Conservation (phyloP, 768 basidiomycete genomes). For the Lactarius hengduanensis region DNA sequence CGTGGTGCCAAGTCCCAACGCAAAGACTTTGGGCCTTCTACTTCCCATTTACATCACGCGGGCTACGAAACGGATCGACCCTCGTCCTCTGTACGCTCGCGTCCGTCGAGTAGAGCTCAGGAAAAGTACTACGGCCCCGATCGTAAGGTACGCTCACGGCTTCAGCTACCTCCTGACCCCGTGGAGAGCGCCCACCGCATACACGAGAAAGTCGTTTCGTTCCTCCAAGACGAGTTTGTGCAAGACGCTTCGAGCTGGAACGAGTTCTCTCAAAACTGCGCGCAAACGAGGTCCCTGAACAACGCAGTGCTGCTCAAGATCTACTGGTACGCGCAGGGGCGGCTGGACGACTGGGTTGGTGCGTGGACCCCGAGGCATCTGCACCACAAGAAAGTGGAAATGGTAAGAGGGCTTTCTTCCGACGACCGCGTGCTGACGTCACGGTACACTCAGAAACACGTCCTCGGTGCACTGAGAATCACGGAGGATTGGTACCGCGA, state of each 20-base stretch:
- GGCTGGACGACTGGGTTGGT: conserved; percentile 17
- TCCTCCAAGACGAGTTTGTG: conserved; percentile 12
- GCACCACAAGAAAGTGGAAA: conserved; percentile 12
- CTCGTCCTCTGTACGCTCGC: background rate
- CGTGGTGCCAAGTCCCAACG: conserved; percentile 1
- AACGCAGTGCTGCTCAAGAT: conserved; percentile 17
- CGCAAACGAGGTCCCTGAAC: conserved; percentile 11
- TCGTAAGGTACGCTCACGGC: conserved; percentile 6
- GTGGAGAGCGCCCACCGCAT: conserved; percentile 2
- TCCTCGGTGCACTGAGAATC: conserved; percentile 19
- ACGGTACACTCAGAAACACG: conserved; percentile 1
- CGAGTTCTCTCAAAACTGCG: conserved; percentile 14
- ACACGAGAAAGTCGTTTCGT: conserved; percentile 15
- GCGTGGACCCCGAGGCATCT: conserved; percentile 13
- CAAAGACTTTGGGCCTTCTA: background rate
- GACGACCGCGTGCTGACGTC: background rate
- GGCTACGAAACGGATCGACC: conserved; percentile 21
- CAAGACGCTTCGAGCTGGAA: conserved; percentile 14
- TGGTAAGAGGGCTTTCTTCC: conserved; percentile 3
- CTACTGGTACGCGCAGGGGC: conserved; percentile 24
- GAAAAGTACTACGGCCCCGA: conserved; percentile 1
- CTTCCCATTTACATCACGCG: conserved; percentile 1
- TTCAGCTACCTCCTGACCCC: conserved; percentile 9
- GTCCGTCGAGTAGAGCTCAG: background rate
- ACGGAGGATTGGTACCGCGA: conserved; percentile 23